Evolutionary conservation across 345 rosid species (phyloP).

Genomic region (Sapria himalayana): DNA sequence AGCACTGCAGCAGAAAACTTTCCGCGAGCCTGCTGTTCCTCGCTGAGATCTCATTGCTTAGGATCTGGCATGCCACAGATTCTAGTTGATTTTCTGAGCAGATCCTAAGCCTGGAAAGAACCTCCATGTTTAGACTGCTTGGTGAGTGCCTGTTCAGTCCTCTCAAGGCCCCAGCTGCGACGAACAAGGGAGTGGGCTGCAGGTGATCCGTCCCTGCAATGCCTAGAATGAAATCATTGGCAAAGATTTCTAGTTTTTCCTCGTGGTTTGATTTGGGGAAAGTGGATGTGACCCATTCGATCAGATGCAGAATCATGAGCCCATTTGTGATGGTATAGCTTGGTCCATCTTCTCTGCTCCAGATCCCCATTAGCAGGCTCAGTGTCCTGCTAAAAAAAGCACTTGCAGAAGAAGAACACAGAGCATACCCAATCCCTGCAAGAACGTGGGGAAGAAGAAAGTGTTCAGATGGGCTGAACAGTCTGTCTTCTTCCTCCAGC

Average conservation of each 20-base stretch:
- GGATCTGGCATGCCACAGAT: slow-evolving; percentile 23
- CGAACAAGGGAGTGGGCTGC: slow-evolving; percentile 41
- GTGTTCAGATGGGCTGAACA: slow-evolving; percentile 16
- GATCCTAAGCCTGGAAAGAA: slow-evolving; percentile 23
- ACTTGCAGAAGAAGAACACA: slow-evolving; percentile 34
- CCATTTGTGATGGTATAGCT: slow-evolving; percentile 29
- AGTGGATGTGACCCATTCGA: slow-evolving; percentile 65
- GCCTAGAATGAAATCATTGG: slow-evolving; percentile 21
- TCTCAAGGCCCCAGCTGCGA: slow-evolving; percentile 61
- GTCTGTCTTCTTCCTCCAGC: slow-evolving; percentile 30
- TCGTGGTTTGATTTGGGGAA: slow-evolving; percentile 23
- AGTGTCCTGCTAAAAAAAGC: slow-evolving; percentile 24
- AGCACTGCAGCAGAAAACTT: slow-evolving; percentile 33
- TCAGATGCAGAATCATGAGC: slow-evolving; percentile 60
- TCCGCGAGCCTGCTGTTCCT: slow-evolving; percentile 5
- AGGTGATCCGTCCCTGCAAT: slow-evolving; percentile 17
- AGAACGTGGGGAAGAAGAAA: slow-evolving; percentile 36
- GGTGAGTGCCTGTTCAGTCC: slow-evolving; percentile 25
- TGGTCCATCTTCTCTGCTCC: slow-evolving; percentile 44
- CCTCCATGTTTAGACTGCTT: slow-evolving; percentile 18
- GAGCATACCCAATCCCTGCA: slow-evolving; percentile 69
- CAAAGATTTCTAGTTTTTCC: slow-evolving; percentile 23
- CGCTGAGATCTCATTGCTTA: slow-evolving; percentile 17
- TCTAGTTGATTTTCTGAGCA: slow-evolving; percentile 37
- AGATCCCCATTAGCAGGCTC: slow-evolving; percentile 34